Evolutionary conservation across 345 rosid species (phyloP).

Genomic region (Lepidium africanum): DNA sequence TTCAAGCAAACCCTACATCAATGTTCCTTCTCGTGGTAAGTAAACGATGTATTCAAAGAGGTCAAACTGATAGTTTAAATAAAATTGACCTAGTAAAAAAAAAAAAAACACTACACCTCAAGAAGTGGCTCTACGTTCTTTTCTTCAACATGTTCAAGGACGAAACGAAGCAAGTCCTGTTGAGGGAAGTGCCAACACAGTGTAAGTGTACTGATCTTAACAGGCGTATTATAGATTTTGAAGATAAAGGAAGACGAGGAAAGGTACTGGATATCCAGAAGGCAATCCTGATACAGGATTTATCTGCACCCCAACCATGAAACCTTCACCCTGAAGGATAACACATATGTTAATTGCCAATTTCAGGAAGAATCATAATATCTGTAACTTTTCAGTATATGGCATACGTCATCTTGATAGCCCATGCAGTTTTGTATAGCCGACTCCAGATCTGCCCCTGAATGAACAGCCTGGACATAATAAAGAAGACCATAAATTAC

Average conservation of each 20-base stretch:
- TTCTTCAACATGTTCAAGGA: conserved; percentile 78
- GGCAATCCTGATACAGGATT: conserved; percentile 87
- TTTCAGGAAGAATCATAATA: conserved; percentile 7
- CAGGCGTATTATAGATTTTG: not conserved
- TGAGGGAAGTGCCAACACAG: conserved; percentile 18
- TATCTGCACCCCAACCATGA: conserved; percentile 98
- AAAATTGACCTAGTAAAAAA: not conserved
- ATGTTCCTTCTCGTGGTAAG: not conserved
- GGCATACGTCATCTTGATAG: conserved; percentile 65
- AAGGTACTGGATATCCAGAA: conserved; percentile 76
- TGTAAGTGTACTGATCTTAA: conserved; percentile 13
- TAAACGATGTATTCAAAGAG: not conserved
- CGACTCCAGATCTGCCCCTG: conserved; percentile 99
- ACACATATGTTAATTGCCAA: conserved; percentile 18
- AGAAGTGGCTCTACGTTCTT: conserved; percentile 80
- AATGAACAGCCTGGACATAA: conserved; percentile 85
- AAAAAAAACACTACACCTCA: conserved; percentile 45
- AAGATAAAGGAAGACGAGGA: conserved; percentile 17
- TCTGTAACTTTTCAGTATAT: conserved; percentile 19
- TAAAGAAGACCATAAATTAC: conserved; percentile 17
- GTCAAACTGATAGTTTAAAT: not conserved
- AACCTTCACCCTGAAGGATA: conserved; percentile 79
- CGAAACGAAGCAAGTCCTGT: conserved; percentile 83
- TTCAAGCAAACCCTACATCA: conserved; percentile 83
- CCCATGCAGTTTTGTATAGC: conserved; percentile 95